Base-by-base conservation (phyloP, 257 asterid species). In the Solanum lycopersicoides region DNA sequence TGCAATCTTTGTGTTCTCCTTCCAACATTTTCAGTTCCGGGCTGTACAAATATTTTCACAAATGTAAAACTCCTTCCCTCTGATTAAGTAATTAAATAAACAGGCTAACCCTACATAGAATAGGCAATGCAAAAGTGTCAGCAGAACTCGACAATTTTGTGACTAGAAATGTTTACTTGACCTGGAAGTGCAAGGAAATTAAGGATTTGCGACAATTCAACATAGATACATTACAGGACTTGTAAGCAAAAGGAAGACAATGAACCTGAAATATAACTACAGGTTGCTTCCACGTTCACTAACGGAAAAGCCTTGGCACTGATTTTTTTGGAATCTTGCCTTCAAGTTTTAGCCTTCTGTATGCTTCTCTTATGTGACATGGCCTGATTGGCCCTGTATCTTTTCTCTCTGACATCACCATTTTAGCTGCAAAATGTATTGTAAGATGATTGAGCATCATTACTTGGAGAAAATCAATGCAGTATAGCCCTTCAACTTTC, bases 361-460 rank as follows among this genome's bases (percentile, higher is more conserved):
- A 97, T 60, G 99, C 97, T 92, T 97, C 98, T 88, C 99, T 93
- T 85, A 97, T 90, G 91, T 95, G 99, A 92, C 98, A 95, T 35
- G 99, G 99, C 92, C 99, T 93, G 85, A 97, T 95, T 82, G 99
- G 98, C 83, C 99, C 98, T 4, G 93, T 82, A 83, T 97, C 98
- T 73, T 75, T 89, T 86, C 99, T 92, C 92, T 95, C 98, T 3
- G 93, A 83, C 99, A 97, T 97, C 82, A 97, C 98, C 32, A 92
- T 85, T 90, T 95, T 91, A 25, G 97, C 98, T 93, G 98, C 96
- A 94, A 86, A 45, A 82, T 34, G n/a, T 47, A 80, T 80, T 0
- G 66, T 80, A 30, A 80, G 23, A 47, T 30, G 85, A 80, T 32
- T 80, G 44, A 80, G 87, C 8, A 65, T 39, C 28, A 80, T 80